Conservation (phyloP, 495 filamentous ascomycete species). For the Cercophora scortea region DNA sequence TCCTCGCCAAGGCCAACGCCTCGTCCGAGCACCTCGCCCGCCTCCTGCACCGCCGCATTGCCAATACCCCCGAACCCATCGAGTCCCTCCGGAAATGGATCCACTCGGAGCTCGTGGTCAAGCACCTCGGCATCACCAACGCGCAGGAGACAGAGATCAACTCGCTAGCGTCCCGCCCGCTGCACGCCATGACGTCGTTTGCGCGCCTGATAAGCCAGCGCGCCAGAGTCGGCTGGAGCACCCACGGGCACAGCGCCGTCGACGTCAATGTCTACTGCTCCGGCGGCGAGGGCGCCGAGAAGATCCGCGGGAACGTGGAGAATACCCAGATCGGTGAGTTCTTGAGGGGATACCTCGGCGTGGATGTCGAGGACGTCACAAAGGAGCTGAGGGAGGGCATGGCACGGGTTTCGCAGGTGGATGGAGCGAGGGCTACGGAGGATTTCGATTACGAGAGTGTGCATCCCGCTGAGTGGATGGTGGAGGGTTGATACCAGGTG, state of each 20-base stretch:
- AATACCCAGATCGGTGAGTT: slow-evolving; percentile 89
- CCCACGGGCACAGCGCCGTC: slow-evolving; percentile 80
- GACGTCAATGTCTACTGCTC: slow-evolving; percentile 91
- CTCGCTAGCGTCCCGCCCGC: slow-evolving; percentile 49
- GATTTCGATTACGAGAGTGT: neutral
- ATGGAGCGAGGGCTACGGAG: no score
- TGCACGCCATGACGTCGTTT: slow-evolving; percentile 51
- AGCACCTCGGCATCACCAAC: slow-evolving; percentile 70
- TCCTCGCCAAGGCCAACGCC: slow-evolving; percentile 73
- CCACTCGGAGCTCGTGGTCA: slow-evolving; percentile 48
- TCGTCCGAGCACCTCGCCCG: slow-evolving; percentile 62
- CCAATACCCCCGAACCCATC: slow-evolving; percentile 12
- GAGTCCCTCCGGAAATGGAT: slow-evolving; percentile 45
- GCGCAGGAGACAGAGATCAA: slow-evolving; percentile 62
- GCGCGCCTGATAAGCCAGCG: slow-evolving; percentile 78
- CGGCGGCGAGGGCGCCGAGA: slow-evolving; percentile 35
- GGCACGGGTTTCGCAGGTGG: neutral
- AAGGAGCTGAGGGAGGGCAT: slow-evolving; percentile 60
- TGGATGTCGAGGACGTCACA: slow-evolving; percentile 71
- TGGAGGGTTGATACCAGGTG: neutral
- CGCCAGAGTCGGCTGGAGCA: slow-evolving; percentile 87
- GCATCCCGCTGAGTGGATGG: slow-evolving; percentile 5
- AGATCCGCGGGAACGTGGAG: slow-evolving; percentile 77
- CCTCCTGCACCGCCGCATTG: slow-evolving; percentile 51
- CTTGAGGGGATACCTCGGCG: slow-evolving; percentile 65